Evolutionary conservation across 2,329 filamentous ascomycete genomes (phyloP), one percentile per base, ranked within the genome.

Genomic region (Trichoderma brevicompactum): DNA sequence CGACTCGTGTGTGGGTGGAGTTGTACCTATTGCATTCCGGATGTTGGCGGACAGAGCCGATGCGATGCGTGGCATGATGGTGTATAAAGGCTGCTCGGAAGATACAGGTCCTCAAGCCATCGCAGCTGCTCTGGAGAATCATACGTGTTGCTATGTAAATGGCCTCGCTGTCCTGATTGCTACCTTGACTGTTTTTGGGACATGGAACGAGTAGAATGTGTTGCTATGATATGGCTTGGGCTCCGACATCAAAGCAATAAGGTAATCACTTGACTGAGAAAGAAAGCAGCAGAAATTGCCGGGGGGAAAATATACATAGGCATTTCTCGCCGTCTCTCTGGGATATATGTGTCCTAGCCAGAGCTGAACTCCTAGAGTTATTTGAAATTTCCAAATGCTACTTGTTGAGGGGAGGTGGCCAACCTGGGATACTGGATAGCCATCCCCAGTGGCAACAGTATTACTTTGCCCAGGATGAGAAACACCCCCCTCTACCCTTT

Each of bases 391-490:
- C 23, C 23, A 28, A 28, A 28, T 28, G 23, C 23, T 28, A 28
- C 23, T 28, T 28, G 23, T 28, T 28, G 23, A 2, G 2, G 23
- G 23, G 23, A 28, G 23, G 23, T 28, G 23, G 23, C 23, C 23
- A 28, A 28, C 2, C 23, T 3, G 23, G 23, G 23, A 28, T 28
- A 28, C 5, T 28, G 23, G 23, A 28, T 5, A 5, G 23, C 23
- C 23, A 5, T 28, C 23, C 23, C 23, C 5, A 28, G 23, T 28
- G 23, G 23, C 23, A 28, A 28, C 23, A 17, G 17, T 50, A 48
- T 48, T 41, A 32, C 65, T 65, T 46, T 59, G 48, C 36, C 61
- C 43, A 50, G 23, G 46, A 58, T 65, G 56, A 40, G 15, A 40
- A 32, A 23, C 53, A 12, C 38, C 13, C 12, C 43, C 23, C 9